A percentile compares a stretch with the other conserved stretches of the same genome.
These are phyloP conservation scores for Kandelia obovata DNA, from an alignment of 345 rosid genomes.

Conservation along the genomic window DNA sequence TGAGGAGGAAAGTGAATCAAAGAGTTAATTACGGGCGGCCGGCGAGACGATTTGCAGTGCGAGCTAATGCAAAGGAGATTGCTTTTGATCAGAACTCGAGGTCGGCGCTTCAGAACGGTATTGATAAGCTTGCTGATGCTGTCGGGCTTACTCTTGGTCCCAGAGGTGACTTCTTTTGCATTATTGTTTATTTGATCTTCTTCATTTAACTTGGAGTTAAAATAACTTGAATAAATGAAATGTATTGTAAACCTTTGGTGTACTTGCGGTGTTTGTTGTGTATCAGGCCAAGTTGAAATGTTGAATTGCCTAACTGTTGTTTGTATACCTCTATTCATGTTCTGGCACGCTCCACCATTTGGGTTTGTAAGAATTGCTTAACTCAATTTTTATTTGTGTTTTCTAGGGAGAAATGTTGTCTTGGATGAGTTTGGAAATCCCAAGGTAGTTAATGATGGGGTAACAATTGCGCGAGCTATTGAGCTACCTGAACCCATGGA, in stretches of 20 bases:
- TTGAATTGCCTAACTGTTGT: too few species aligned
- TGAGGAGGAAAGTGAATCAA: conserved; percentile 49
- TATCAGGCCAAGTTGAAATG: too few species aligned
- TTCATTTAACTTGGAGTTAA: too few species aligned
- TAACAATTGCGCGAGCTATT: conserved; percentile 94
- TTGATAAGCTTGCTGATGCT: conserved; percentile 92
- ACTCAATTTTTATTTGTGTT: neutral
- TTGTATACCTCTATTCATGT: too few species aligned
- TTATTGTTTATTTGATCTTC: neutral
- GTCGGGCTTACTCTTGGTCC: conserved; percentile 98
- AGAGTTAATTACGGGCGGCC: conserved; percentile 49
- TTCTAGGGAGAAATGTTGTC: conserved; percentile 90
- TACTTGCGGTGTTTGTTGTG: too few species aligned
- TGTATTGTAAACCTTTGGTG: too few species aligned
- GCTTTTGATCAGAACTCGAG: conserved; percentile 84
- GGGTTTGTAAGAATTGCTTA: neutral
- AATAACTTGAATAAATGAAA: too few species aligned
- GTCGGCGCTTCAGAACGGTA: conserved; percentile 83
- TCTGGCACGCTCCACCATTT: neutral
- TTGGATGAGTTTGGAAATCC: conserved; percentile 96
- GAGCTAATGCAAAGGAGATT: conserved; percentile 81
- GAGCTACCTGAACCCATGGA: conserved; percentile 96
- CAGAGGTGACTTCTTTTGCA: conserved; percentile 51
- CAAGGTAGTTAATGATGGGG: conserved; percentile 96
- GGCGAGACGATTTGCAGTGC: conserved; percentile 55